These are phyloP conservation scores for Annulohypoxylon nitens DNA, from an alignment of 495 filamentous ascomycete species.

Conservation along the genomic window DNA sequence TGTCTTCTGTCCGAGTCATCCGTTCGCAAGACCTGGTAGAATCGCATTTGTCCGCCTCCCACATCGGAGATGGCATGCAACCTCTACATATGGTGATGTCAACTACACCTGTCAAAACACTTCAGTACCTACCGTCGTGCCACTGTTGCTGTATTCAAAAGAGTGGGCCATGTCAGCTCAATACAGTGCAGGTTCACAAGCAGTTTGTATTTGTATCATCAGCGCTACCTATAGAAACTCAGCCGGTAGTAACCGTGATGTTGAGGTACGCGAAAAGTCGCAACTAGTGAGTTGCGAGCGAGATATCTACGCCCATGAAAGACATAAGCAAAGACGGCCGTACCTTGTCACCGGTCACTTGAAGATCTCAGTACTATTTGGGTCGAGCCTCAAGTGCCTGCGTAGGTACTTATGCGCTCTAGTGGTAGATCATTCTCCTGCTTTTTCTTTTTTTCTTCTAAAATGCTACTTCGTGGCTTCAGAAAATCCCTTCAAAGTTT, in stretches of 20 bases:
- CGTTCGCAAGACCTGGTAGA: conserved; percentile 21
- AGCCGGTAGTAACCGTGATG: conserved; percentile 40
- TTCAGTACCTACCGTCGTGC: not conserved
- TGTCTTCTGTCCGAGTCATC: conserved; percentile 21
- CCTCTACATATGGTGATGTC: conserved; percentile 30
- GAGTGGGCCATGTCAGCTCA: conserved; percentile 20
- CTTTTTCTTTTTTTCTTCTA: conserved; percentile 1
- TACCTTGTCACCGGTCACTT: conserved; percentile 16
- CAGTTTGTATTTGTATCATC: conserved; percentile 19
- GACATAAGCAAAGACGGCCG: conserved; percentile 18
- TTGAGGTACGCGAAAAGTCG: conserved; percentile 33
- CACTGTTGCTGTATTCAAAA: not conserved
- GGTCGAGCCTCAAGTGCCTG: conserved; percentile 15
- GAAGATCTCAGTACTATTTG: conserved; percentile 35
- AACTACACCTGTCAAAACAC: conserved; percentile 7
- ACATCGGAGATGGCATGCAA: conserved; percentile 23
- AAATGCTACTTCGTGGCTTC: not conserved
- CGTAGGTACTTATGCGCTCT: conserved; percentile 8
- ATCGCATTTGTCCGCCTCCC: conserved; percentile 17
- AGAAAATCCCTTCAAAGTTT: conserved; percentile 10
- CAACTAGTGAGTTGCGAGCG: conserved; percentile 40
- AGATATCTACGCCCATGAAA: conserved; percentile 18
- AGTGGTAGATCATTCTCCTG: conserved; percentile 9
- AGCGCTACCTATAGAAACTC: conserved; percentile 5
- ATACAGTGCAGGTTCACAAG: conserved; percentile 8